Base-by-base conservation (phyloP, 2,329 filamentous ascomycete species). In the Colletotrichum sp. region DNA sequence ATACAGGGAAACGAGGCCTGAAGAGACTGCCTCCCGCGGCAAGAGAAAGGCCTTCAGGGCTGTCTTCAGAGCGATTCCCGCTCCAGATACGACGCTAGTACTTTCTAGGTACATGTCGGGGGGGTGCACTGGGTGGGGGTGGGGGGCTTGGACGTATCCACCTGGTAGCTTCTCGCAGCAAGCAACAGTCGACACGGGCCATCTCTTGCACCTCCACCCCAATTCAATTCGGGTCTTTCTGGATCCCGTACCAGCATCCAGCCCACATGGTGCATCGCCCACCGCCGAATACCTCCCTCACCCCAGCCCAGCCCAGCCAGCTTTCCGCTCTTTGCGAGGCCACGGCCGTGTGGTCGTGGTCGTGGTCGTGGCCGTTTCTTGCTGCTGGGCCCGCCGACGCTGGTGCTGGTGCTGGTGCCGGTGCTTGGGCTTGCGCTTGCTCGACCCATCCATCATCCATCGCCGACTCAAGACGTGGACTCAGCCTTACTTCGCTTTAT, bases 401-500 rank as follows among this genome's bases (percentile, higher is more conserved):
- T 44, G 39, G 36, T 44, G 36, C 36, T 18, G 16, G 39, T 18
- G 36, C 36, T 39, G 59, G 26, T 32, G 36, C 63, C 49, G 24
- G 62, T 12, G 62, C 62, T 66, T 49, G 64, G 32, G 64, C 64
- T 67, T 18, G 64, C n/a, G 65, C 30, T 59, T 44, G 44, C 65
- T 69, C 52, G 66, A 34, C 49, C 44, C 66, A 36, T 59, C n/a
- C 21, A 64, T 34, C 30, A 36, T 24, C 24, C 21, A 28, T 39
- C 68, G 55, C 36, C 69, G 60, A 64, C 59, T 28, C 69, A 57
- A 62, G 59, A 62, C 59, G 28, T 62, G 59, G 36, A 52, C 71
- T 74, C 73, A 76, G 70, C 73, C 73, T 76, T 76, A 76, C 69
- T 76, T 73, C 62, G 60, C 71, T 64, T 63, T 70, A 65, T 71